phyloP scores from a whole-genome alignment of 208 protist genomes.

The Trypanosoma conorhini region DNA sequence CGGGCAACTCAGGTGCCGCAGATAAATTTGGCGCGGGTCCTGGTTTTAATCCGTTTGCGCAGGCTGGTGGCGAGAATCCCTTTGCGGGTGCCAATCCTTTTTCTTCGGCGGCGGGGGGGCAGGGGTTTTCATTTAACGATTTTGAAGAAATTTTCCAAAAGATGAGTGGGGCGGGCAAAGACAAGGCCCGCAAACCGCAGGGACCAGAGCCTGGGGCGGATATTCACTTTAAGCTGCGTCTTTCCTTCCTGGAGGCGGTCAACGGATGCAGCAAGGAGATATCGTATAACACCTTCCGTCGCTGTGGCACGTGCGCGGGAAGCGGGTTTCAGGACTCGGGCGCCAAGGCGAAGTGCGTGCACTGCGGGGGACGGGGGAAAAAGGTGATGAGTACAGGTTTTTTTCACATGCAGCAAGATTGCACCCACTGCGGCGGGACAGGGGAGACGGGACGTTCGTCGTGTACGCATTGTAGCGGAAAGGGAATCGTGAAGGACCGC shows the following conservation, averaged over 20 bases:
- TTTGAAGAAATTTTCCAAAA: constrained; percentile 91
- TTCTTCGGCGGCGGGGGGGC: constrained; percentile 38
- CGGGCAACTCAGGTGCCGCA: constrained; percentile 73
- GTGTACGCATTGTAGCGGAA: constrained; percentile 84
- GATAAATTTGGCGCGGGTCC: constrained; percentile 54
- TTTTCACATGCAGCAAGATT: constrained; percentile 93
- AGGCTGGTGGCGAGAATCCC: constrained; percentile 34
- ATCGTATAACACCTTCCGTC: constrained; percentile 88
- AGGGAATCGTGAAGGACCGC: constrained; percentile 89
- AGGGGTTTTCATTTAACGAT: constrained; percentile 85
- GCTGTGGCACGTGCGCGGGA: constrained; percentile 79
- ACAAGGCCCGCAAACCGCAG: constrained; percentile 83
- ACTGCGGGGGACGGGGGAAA: constrained; percentile 87
- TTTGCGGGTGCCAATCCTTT: constrained; percentile 60
- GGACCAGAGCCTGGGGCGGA: constrained; percentile 86
- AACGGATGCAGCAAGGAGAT: constrained; percentile 88
- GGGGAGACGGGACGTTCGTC: constrained; percentile 77
- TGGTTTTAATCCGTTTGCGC: constrained; percentile 43
- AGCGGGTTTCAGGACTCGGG: constrained; percentile 82
- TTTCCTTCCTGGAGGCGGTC: constrained; percentile 86
- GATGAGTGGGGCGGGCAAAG: constrained; percentile 80
- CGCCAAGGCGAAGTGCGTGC: constrained; percentile 74
- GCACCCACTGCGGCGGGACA: constrained; percentile 86
- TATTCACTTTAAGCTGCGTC: constrained; percentile 83
- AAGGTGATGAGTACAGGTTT: constrained; percentile 92